These are phyloP conservation scores for Alternaria viburni DNA, from an alignment of 2,329 filamentous ascomycete genomes.

Conservation along the genomic window DNA sequence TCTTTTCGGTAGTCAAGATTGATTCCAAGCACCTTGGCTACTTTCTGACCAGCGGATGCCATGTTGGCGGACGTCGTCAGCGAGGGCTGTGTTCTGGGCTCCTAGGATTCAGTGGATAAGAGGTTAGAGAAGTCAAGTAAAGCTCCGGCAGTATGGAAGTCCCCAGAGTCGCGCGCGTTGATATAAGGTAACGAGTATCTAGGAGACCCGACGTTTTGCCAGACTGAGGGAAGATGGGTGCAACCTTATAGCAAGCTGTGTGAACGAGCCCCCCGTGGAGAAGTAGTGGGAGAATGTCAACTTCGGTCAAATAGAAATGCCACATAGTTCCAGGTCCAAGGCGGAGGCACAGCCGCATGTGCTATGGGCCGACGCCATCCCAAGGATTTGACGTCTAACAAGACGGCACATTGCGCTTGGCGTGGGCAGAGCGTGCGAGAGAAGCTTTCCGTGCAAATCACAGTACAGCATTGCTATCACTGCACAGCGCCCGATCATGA, in stretches of 20 bases:
- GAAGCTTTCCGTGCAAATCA: slow-evolving; percentile 27
- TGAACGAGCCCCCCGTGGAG: slow-evolving; percentile 4
- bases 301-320: slow-evolving; percentile 13
- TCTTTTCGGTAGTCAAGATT: slow-evolving; percentile 73
- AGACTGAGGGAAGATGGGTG: background rate
- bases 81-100: background rate
- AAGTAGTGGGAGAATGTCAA: slow-evolving; percentile 10
- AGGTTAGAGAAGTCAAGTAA: background rate
- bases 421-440: slow-evolving; percentile 20
- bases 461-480: slow-evolving; percentile 11
- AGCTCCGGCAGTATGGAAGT: background rate
- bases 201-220: background rate
- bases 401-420: slow-evolving; percentile 27
- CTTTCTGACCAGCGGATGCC: slow-evolving; percentile 69
- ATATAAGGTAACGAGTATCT: background rate
- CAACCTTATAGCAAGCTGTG: slow-evolving; percentile 6
- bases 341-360: slow-evolving; percentile 23
- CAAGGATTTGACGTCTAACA: slow-evolving; percentile 19
- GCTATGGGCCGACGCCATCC: slow-evolving; percentile 19
- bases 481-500: slow-evolving; percentile 25
- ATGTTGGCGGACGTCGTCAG: slow-evolving; percentile 18
- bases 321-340: slow-evolving; percentile 27
- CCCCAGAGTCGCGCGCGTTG: background rate
- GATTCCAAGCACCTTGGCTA: slow-evolving; percentile 85
- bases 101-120: background rate